Percentiles rank a stretch among this genome's conserved stretches.
Evolutionary conservation across 306 rosid species (phyloP).

Genomic region (Cyamopsis tetragonoloba): DNA sequence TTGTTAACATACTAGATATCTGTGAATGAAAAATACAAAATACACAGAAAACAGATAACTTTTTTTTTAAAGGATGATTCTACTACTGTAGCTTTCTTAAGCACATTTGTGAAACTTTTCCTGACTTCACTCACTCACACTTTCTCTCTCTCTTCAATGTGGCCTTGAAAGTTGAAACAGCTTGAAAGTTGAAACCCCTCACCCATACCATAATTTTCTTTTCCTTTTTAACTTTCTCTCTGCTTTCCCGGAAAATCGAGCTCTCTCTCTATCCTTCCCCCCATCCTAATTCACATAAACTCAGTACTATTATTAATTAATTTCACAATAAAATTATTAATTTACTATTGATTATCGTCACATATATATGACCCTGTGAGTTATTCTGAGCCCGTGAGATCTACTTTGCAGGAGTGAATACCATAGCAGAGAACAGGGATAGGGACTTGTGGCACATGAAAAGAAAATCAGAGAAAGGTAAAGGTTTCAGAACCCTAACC

Average conservation of each 20-base stretch:
- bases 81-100: background rate
- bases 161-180: constrained; percentile 37
- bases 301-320: background rate
- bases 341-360: background rate
- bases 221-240: background rate
- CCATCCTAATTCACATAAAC: background rate
- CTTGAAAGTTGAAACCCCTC: constrained; percentile 22
- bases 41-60: background rate
- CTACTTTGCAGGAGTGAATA: constrained; percentile 40
- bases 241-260: constrained; percentile 16
- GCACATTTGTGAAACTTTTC: constrained; percentile 20
- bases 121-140: constrained; percentile 33
- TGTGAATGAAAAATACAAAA: background rate
- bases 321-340: background rate
- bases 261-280: background rate
- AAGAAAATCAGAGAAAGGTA: constrained; percentile 34
- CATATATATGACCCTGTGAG: background rate
- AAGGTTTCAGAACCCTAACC: constrained; percentile 46
- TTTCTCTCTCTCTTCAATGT: constrained; percentile 51
- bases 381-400: constrained; percentile 43
- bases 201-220: constrained; percentile 12
- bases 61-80: too few species aligned
- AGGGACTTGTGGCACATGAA: constrained; percentile 36
- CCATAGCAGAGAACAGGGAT: background rate
- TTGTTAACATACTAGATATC: too few species aligned